Percentiles rank a stretch among this genome's conserved stretches.
Evolutionary conservation across 225 moss, liverwort and hornwort genomes (phyloP).

Genomic region (Asterella californica): DNA sequence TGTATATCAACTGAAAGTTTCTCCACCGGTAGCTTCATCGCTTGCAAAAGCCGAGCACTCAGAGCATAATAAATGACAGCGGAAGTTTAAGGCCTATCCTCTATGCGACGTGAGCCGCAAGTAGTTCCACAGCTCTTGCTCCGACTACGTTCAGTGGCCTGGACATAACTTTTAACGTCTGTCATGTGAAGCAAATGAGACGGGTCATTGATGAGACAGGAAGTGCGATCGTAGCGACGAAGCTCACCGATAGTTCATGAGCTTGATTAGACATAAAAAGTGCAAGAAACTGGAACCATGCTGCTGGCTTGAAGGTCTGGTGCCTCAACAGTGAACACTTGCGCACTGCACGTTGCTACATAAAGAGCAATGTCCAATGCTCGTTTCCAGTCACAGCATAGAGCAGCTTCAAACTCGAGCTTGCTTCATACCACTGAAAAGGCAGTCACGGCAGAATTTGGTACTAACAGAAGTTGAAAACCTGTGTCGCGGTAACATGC

Average conservation of each 20-base stretch:
- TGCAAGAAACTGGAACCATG: background rate
- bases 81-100: conserved; percentile 68
- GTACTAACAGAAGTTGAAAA: background rate
- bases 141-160: conserved; percentile 61
- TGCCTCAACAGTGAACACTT: background rate
- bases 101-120: conserved; percentile 63
- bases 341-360: background rate
- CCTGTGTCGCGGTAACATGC: background rate
- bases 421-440: background rate
- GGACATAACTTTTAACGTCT: conserved; percentile 68
- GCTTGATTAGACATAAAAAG: background rate
- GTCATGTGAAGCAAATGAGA: conserved; percentile 5
- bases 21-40: conserved; percentile 59
- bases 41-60: conserved; percentile 53
- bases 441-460: background rate
- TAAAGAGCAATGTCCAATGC: background rate
- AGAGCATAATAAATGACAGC: conserved; percentile 71
- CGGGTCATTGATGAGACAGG: background rate
- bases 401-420: too few species aligned
- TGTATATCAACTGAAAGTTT: conserved; percentile 48
- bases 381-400: background rate
- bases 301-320: background rate
- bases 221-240: background rate
- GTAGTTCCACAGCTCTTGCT: conserved; percentile 68
- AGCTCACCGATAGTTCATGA: background rate